Percentiles rank a stretch among this genome's conserved stretches.
Conservation (phyloP, 2,329 filamentous ascomycete genomes). For the Colletotrichum brevisporum region DNA sequence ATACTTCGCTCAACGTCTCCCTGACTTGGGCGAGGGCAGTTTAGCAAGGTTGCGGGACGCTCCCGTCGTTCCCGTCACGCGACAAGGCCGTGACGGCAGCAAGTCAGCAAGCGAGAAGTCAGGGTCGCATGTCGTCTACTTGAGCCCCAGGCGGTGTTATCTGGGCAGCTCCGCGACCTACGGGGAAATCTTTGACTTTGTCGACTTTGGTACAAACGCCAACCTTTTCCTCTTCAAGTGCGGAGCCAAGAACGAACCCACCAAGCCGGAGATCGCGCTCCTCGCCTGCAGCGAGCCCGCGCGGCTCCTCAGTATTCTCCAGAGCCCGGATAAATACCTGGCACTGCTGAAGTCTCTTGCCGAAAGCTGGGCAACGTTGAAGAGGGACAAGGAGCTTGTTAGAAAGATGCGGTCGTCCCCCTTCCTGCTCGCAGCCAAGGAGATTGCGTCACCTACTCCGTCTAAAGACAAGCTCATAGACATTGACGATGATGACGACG, state of each 20-base stretch:
- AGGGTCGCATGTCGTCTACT: conserved; percentile 60
- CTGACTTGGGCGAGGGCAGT: conserved; percentile 77
- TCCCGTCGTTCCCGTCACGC: conserved; percentile 78
- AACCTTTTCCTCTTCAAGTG: conserved; percentile 91
- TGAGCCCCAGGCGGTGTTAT: conserved; percentile 83
- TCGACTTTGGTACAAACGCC: conserved; percentile 90
- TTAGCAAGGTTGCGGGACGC: conserved; percentile 74
- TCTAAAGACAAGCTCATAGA: conserved; percentile 63
- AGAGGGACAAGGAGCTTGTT: conserved; percentile 84
- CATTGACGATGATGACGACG: conserved; percentile 73
- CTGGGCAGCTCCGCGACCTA: conserved; percentile 80
- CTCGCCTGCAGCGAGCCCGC: conserved; percentile 89
- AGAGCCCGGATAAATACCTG: conserved; percentile 88
- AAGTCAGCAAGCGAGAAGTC: conserved; percentile 41
- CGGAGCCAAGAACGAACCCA: conserved; percentile 92
- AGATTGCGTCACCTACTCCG: conserved; percentile 63
- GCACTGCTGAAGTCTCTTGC: conserved; percentile 85
- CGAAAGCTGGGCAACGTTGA: conserved; percentile 77
- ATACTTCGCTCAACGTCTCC: conserved; percentile 85
- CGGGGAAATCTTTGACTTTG: conserved; percentile 95
- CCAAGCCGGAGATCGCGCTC: conserved; percentile 85
- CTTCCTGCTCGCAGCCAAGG: conserved; percentile 87
- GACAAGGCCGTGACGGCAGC: conserved; percentile 42
- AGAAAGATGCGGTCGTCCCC: conserved; percentile 80
- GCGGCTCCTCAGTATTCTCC: conserved; percentile 83